Base-by-base conservation (phyloP, 1,139 yeast species). In the Sugiyamaella pinicola region DNA sequence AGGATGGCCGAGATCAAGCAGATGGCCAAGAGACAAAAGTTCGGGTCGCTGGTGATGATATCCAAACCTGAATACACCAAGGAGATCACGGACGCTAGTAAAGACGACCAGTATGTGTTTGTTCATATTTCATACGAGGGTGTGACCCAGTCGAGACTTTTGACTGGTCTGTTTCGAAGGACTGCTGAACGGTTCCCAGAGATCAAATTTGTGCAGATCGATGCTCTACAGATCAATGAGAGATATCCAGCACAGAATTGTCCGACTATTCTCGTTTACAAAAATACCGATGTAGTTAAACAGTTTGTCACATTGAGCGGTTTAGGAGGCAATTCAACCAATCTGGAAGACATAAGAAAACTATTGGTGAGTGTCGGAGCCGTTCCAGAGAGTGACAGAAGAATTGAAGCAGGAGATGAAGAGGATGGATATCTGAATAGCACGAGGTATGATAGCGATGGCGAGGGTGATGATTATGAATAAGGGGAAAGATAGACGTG, bases 211-310 rank as follows among this genome's bases (percentile, higher is more conserved):
- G 93, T 91, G 42, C 96, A 93, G 61, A 93, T 93, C 49, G 86
- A 88, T 12, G 96, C 88, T 18, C 78, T 82, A 57, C 82, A 96
- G 69, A 95, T 96, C 55, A 87, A 91, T 58, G 98, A 91, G 64
- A 83, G 85, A 66, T 93, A 91, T 68, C 97, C 98, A 0, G 91
- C 88, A 28, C 69, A 80, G 38, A 91, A 88, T 70, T 87, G 96
- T 63, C 99, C 99, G 1, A 95, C 99, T 0, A 74, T 93, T 18
- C 77, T 93, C 45, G 80, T 95, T 1, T 93, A 93, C 68, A 81
- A 81, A 64, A 80, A 87, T 54, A 84, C 84, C 18, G 82, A 87
- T 57, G 93, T 91, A 7, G 72, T 84, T 26, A 86, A 84, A 65
- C 97, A 91, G 68, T 80, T 75, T 61, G 80, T 91, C 17, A 91